Percentiles rank a stretch among this genome's conserved stretches.
Evolutionary conservation across 352 stramenopile genomes (phyloP).

Genomic region (Phytophthora nicotianae): DNA sequence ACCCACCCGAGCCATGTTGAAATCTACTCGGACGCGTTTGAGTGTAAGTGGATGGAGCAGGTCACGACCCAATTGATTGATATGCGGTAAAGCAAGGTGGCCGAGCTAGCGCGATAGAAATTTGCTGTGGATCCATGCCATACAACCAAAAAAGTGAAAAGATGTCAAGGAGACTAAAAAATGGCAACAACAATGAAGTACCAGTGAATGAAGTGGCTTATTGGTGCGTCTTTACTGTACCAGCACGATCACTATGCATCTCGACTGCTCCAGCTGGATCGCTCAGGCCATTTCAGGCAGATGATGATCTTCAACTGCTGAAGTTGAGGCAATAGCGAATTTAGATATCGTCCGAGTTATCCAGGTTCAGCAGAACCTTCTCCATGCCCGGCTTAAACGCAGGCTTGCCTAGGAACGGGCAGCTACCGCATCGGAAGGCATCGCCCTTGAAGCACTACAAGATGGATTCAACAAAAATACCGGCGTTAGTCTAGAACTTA

Average conservation of each 20-base stretch:
- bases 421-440: conserved; percentile 96
- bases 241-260: conserved; percentile 23
- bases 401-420: conserved; percentile 96
- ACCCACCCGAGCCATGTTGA: conserved; percentile 74
- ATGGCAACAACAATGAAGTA: conserved; percentile 20
- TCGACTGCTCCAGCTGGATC: conserved; percentile 11
- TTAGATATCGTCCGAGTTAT: conserved; percentile 83
- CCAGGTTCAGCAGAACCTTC: conserved; percentile 83
- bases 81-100: conserved; percentile 53
- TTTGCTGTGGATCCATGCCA: conserved; percentile 10
- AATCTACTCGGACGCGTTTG: conserved; percentile 82
- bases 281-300: conserved; percentile 3
- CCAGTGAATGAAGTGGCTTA: conserved; percentile 29
- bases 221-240: conserved; percentile 28
- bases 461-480: conserved; percentile 6
- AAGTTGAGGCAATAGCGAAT: background rate
- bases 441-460: conserved; percentile 96
- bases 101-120: conserved; percentile 7
- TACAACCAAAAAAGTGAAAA: conserved; percentile 3
- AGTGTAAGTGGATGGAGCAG: conserved; percentile 66
- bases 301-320: conserved; percentile 10
- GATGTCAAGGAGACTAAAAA: conserved; percentile 6
- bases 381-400: conserved; percentile 95
- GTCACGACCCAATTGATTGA: conserved; percentile 56
- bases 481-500: conserved; percentile 8